Conservation (phyloP, 2,329 filamentous ascomycete species). For the Davidsoniella eucalypti region DNA sequence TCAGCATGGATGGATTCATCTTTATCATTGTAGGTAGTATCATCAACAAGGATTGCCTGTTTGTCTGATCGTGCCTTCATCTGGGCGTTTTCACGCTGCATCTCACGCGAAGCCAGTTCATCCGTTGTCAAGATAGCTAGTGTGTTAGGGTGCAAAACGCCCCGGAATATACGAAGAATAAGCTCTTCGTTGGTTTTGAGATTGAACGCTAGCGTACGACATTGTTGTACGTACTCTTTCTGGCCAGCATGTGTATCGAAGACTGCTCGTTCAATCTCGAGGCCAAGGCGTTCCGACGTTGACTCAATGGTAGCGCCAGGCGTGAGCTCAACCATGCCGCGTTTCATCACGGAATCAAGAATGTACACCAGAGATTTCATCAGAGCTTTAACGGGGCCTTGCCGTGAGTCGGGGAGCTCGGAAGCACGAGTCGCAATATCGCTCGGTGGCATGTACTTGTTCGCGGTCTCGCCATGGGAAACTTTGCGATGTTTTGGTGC, state of each 20-base stretch:
- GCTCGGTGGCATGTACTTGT: conserved; percentile 31
- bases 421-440: conserved; percentile 35
- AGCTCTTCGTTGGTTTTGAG: conserved; percentile 76
- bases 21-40: conserved; percentile 65
- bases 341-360: conserved; percentile 50
- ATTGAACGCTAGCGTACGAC: conserved; percentile 68
- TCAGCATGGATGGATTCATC: conserved; percentile 49
- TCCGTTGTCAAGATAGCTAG: conserved; percentile 79
- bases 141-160: conserved; percentile 53
- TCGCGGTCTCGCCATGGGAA: conserved; percentile 29
- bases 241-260: conserved; percentile 37
- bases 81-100: conserved; percentile 59
- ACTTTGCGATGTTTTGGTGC: conserved; percentile 37
- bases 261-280: conserved; percentile 64
- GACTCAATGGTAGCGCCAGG: conserved; percentile 46
- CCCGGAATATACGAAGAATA: conserved; percentile 56
- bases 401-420: conserved; percentile 46
- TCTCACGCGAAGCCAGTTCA: conserved; percentile 82
- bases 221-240: conserved; percentile 41
- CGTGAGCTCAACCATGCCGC: conserved; percentile 43
- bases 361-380: conserved; percentile 51
- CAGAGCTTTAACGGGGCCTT: conserved; percentile 52
- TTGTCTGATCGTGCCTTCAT: conserved; percentile 67
- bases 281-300: conserved; percentile 51
- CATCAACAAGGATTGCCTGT: conserved; percentile 67